Evolutionary conservation across 2,329 filamentous ascomycete species (phyloP).

Genomic region (Phaeoacremonium minimum): DNA sequence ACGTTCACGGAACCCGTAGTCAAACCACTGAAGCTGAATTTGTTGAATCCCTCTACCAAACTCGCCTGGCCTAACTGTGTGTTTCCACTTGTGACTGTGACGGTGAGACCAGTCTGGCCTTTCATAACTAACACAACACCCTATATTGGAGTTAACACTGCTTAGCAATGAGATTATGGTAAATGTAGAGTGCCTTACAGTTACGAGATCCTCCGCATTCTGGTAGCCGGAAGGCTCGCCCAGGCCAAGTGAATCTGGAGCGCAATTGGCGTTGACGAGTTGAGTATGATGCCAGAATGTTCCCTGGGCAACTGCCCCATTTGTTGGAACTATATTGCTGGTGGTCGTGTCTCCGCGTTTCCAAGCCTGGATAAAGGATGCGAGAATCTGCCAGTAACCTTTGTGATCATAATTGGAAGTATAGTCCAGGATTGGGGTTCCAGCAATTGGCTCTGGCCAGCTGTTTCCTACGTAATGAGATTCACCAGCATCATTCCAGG

Average conservation of each 20-base stretch:
- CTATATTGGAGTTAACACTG: slow-evolving; percentile 4
- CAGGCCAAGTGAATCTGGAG: slow-evolving; percentile 3
- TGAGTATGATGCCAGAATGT: slow-evolving; percentile 22
- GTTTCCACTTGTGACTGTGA: slow-evolving; percentile 4
- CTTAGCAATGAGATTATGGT: slow-evolving; percentile 2
- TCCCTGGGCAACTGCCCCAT: slow-evolving; percentile 13
- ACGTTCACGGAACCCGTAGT: slow-evolving; percentile 9
- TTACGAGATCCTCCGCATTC: slow-evolving; percentile 7
- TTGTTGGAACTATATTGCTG: slow-evolving; percentile 12
- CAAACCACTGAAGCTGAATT: slow-evolving; percentile 8
- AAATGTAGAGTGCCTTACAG: slow-evolving; percentile 1
- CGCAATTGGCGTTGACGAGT: slow-evolving; percentile 4
- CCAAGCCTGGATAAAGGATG: slow-evolving; percentile 28
- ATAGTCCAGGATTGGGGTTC: slow-evolving; percentile 18
- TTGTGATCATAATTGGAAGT: slow-evolving; percentile 25
- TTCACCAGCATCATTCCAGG: slow-evolving; percentile 35
- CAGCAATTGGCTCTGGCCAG: slow-evolving; percentile 25
- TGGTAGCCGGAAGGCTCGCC: slow-evolving; percentile 3
- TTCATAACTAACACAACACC: slow-evolving; percentile 1
- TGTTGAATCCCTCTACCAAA: slow-evolving; percentile 9
- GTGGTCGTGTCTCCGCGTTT: slow-evolving; percentile 21
- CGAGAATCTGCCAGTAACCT: slow-evolving; percentile 26
- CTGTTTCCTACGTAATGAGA: slow-evolving; percentile 33
- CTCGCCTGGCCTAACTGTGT: slow-evolving; percentile 2
- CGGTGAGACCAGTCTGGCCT: slow-evolving; percentile 3